Conservation (phyloP, 805 yeast genomes). For the Saccharomycopsis fermentans region DNA sequence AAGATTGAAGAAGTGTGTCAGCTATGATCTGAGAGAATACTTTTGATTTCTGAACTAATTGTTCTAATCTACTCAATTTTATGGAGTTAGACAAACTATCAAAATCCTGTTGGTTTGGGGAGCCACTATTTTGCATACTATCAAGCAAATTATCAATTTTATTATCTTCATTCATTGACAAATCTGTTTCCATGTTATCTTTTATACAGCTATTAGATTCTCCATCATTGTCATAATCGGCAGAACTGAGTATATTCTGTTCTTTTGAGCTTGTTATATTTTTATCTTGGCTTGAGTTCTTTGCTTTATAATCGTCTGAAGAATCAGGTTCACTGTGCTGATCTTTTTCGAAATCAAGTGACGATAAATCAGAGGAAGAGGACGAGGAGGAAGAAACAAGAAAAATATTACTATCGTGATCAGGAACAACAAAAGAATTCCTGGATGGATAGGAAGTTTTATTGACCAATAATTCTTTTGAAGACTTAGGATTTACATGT, state of each 20-base stretch:
- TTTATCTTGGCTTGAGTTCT: not conserved
- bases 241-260: not conserved
- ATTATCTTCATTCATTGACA: not conserved
- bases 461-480: not conserved
- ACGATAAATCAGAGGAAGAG: not conserved
- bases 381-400: not conserved
- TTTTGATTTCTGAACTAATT: conserved; percentile 77
- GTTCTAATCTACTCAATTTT: conserved; percentile 58
- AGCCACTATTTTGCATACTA: not conserved
- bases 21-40: conserved; percentile 80
- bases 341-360: not conserved
- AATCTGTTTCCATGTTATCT: not conserved
- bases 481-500: not conserved
- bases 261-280: not conserved
- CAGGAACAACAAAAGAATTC: not conserved
- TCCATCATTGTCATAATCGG: not conserved
- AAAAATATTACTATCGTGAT: not conserved
- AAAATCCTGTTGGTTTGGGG: conserved; percentile 11
- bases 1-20: conserved; percentile 53
- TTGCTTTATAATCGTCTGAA: not conserved
- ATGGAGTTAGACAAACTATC: conserved; percentile 34
- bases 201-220: not conserved
- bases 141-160: not conserved
- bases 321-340: not conserved
- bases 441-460: not conserved